phyloP scores from a whole-genome alignment of 2,329 filamentous ascomycete genomes.

The Zasmidium cellare region DNA sequence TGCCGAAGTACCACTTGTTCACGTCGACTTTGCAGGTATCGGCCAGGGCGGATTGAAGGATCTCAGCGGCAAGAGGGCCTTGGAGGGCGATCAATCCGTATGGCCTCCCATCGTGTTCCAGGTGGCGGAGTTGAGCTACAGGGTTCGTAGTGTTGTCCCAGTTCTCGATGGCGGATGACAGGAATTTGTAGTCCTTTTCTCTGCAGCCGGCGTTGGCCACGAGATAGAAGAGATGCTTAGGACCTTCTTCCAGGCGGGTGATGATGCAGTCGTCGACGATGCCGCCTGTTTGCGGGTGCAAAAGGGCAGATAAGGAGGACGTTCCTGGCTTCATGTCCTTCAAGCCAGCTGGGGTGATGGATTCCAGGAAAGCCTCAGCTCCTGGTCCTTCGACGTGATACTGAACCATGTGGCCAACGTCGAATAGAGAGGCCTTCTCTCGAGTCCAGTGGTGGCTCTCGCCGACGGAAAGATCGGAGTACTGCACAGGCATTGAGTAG shows the following conservation, averaged over 20 bases:
- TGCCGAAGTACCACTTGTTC: conserved; percentile 77
- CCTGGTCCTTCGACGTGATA: conserved; percentile 80
- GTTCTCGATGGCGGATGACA: conserved; percentile 66
- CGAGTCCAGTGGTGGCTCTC: conserved; percentile 91
- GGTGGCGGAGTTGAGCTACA: conserved; percentile 31
- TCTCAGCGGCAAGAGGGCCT: conserved; percentile 72
- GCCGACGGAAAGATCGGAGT: conserved; percentile 71
- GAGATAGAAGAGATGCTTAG: conserved; percentile 69
- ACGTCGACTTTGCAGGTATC: conserved; percentile 52
- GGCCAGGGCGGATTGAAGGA: conserved; percentile 66
- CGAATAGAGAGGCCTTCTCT: conserved; percentile 84
- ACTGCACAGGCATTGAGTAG: conserved; percentile 90
- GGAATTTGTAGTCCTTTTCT: conserved; percentile 80
- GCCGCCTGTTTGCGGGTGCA: conserved; percentile 78
- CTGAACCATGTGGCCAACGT: conserved; percentile 95
- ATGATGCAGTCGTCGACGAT: conserved; percentile 95
- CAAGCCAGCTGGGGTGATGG: conserved; percentile 76
- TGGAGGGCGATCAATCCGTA: conserved; percentile 86
- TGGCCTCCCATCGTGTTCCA: conserved; percentile 50
- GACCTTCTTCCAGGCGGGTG: conserved; percentile 66
- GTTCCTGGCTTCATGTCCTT: conserved; percentile 63
- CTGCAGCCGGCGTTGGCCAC: conserved; percentile 94
- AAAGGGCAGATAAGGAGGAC: conserved; percentile 80
- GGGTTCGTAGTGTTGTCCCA: conserved; percentile 56
- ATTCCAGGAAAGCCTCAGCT: conserved; percentile 78